Conservation (phyloP, 495 filamentous ascomycete genomes). For the Copromyces sp. region DNA sequence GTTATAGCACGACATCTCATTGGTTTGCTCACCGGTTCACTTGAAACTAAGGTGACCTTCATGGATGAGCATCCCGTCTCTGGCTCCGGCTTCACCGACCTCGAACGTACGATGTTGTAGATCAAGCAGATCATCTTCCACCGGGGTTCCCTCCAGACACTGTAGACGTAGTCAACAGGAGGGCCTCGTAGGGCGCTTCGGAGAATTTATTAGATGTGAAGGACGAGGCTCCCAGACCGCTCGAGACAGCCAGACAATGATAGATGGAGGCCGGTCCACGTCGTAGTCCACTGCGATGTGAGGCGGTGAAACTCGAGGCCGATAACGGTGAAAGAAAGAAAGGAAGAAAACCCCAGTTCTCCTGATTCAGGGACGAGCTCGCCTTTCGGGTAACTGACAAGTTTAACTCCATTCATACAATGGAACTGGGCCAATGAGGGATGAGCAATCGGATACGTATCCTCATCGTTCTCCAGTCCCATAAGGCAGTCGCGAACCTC, state of each 20-base stretch:
- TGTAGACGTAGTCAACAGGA: background rate
- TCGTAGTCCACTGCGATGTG: background rate
- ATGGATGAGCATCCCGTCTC: background rate
- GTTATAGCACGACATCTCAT: background rate
- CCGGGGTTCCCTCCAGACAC: background rate
- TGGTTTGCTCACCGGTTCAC: background rate
- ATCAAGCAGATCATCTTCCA: background rate
- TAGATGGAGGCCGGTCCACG: background rate
- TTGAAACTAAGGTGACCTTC: background rate
- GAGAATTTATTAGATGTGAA: background rate
- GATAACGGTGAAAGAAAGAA: background rate
- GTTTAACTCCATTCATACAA: background rate
- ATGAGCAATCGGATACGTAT: background rate
- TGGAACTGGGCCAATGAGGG: background rate
- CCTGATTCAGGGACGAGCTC: background rate
- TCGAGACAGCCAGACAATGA: background rate
- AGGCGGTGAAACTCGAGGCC: background rate
- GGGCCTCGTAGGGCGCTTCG: background rate
- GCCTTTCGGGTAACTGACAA: background rate
- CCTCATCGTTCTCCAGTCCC: background rate
- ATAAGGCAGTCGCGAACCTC: background rate
- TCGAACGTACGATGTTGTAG: background rate
- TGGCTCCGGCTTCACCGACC: background rate
- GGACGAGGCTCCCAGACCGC: background rate
- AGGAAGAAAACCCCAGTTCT: background rate